Conservation (phyloP, 1,284 basidiomycete genomes). For the Austroboletus niveus region DNA sequence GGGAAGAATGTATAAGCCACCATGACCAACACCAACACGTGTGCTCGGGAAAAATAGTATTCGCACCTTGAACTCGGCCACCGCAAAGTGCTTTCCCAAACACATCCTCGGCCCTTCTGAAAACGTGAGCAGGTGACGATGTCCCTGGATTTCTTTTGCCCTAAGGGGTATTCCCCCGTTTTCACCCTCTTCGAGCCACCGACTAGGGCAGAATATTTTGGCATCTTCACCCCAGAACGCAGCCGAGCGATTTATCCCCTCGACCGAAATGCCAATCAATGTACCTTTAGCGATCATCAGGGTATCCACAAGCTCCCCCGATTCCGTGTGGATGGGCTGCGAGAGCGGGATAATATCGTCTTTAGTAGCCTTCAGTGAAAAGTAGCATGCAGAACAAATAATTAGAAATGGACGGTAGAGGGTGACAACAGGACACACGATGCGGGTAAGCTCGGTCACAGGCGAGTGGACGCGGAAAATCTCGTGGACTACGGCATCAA, state of each 20-base stretch:
- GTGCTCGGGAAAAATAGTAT: neutral
- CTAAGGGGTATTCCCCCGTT: constrained; percentile 15
- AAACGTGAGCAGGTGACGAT: constrained; percentile 42
- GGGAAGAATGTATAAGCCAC: too few species aligned
- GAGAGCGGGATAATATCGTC: constrained; percentile 53
- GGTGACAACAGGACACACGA: constrained; percentile 3
- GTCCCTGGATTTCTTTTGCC: constrained; percentile 39
- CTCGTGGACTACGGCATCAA: neutral
- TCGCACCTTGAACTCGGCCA: constrained; percentile 48
- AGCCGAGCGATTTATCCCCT: constrained; percentile 45
- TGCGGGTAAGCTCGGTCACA: neutral
- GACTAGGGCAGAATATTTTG: constrained; percentile 36
- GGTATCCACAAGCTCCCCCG: constrained; percentile 37
- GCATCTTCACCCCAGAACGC: constrained; percentile 45
- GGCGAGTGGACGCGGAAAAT: neutral
- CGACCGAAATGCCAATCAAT: constrained; percentile 39
- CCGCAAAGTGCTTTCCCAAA: constrained; percentile 41
- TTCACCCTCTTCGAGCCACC: constrained; percentile 34
- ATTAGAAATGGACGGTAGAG: constrained; percentile 15
- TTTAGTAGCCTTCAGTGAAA: constrained; percentile 37
- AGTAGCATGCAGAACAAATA: neutral
- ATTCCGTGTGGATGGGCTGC: constrained; percentile 16
- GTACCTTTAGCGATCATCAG: constrained; percentile 47
- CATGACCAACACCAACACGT: neutral
- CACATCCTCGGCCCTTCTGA: constrained; percentile 41